Evolutionary conservation across 2,329 filamentous ascomycete species (phyloP).

Genomic region (Aspergillus niger): DNA sequence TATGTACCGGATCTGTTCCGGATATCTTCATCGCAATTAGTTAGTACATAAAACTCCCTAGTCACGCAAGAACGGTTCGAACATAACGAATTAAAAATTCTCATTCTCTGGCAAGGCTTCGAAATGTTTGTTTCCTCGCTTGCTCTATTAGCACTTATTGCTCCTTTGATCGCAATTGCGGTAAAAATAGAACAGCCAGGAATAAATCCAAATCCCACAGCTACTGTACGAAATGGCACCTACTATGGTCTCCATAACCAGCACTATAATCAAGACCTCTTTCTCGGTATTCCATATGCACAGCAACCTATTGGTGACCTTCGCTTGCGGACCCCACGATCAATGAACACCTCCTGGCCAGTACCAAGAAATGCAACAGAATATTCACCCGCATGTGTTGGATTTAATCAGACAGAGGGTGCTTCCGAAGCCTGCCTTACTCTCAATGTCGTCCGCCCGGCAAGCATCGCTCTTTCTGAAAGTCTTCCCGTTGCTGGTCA

Average conservation of each 20-base stretch:
- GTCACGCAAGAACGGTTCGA: too few relatives aligned
- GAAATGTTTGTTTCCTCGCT: too few relatives aligned
- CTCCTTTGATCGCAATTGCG: too few relatives aligned
- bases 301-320: conserved; percentile 13
- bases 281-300: conserved; percentile 23
- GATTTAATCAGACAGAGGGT: background rate
- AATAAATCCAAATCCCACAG: too few relatives aligned
- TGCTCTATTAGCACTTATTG: too few relatives aligned
- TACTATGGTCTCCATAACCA: conserved; percentile 11
- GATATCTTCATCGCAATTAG: too few relatives aligned
- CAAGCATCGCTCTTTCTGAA: background rate
- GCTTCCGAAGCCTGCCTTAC: conserved; percentile 25
- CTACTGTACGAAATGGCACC: conserved; percentile 14
- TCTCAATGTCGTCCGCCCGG: conserved; percentile 24
- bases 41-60: too few relatives aligned
- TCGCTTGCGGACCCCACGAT: conserved; percentile 3
- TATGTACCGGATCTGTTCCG: too few relatives aligned
- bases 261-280: conserved; percentile 19
- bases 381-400: background rate
- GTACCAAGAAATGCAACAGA: background rate
- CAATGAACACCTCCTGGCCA: conserved; percentile 12
- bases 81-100: too few relatives aligned
- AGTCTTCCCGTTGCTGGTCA: conserved; percentile 14
- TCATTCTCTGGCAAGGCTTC: too few relatives aligned
- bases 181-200: too few relatives aligned